Conservation (phyloP, 2,329 filamentous ascomycete genomes). For the Lecanicillium sp. region DNA sequence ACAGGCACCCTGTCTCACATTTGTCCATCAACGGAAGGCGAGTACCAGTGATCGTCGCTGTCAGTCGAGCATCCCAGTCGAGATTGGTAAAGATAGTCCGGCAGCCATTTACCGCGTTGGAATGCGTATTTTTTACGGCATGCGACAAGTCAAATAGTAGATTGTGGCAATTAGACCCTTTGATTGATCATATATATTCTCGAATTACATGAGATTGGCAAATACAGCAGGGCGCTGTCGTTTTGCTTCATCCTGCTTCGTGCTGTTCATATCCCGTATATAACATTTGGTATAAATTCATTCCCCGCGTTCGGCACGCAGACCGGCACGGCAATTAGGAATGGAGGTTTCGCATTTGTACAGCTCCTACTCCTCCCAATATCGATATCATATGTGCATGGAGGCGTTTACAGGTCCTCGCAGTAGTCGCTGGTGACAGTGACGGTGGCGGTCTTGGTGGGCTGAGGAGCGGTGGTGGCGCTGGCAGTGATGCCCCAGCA, state of each 20-base stretch:
- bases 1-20: slow-evolving; percentile 1
- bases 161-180: too few relatives aligned
- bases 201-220: slow-evolving; percentile 2
- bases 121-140: too few relatives aligned
- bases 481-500: slow-evolving; percentile 39
- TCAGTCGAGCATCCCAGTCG: neutral
- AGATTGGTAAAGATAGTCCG: neutral
- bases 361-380: neutral
- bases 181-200: slow-evolving; percentile 6
- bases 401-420: slow-evolving; percentile 27
- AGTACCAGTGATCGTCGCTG: slow-evolving; percentile 4
- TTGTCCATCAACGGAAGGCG: neutral
- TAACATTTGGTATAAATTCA: neutral
- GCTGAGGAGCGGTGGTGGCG: slow-evolving; percentile 31
- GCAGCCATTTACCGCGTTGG: too few relatives aligned
- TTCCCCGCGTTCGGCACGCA: neutral
- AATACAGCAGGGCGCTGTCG: neutral
- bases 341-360: neutral
- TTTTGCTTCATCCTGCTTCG: slow-evolving; percentile 2
- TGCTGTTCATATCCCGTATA: slow-evolving; percentile 11
- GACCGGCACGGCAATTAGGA: neutral
- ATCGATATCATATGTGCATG: neutral
- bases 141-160: too few relatives aligned
- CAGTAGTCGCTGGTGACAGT: slow-evolving; percentile 37
- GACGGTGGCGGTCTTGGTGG: slow-evolving; percentile 36